A percentile compares a stretch with the other conserved stretches of the same genome.
Evolutionary conservation across 495 filamentous ascomycete species (phyloP).

Genomic region (Geopyxis carbonaria): DNA sequence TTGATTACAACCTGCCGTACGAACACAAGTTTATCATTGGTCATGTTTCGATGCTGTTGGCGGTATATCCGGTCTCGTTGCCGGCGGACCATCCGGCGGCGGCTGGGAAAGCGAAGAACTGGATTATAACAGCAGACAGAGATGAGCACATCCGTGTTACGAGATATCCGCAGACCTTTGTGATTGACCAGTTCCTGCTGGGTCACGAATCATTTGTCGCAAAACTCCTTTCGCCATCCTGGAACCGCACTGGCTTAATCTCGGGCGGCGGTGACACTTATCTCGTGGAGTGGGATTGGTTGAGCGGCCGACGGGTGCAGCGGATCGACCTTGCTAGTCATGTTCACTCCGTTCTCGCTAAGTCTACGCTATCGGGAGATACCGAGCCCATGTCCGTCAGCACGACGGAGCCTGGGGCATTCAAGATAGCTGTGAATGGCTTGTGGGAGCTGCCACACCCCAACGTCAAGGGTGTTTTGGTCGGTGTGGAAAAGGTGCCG

Average conservation of each 20-base stretch:
- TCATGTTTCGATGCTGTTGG: conserved; percentile 85
- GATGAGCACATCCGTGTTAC: conserved; percentile 96
- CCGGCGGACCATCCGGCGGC: conserved; percentile 12
- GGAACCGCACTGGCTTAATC: conserved; percentile 42
- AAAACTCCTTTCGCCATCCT: conserved; percentile 46
- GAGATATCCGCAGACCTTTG: conserved; percentile 61
- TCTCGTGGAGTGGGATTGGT: conserved; percentile 73
- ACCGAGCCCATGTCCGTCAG: conserved; percentile 7
- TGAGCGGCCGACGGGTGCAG: conserved; percentile 33
- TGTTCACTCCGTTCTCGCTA: conserved; percentile 21
- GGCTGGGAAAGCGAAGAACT: conserved; percentile 32
- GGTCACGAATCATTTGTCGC: conserved; percentile 72
- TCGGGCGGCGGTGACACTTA: conserved; percentile 75
- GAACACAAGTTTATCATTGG: conserved; percentile 63
- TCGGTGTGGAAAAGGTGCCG: conserved; percentile 34
- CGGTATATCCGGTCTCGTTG: conserved; percentile 37
- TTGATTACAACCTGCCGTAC: conserved; percentile 38
- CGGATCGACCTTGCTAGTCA: conserved; percentile 34
- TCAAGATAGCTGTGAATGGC: conserved; percentile 36
- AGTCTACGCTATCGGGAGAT: conserved; percentile 12
- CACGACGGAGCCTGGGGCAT: conserved; percentile 11
- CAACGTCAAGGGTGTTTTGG: conserved; percentile 16
- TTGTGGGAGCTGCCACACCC: conserved; percentile 28
- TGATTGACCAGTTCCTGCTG: conserved; percentile 78
- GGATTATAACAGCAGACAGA: conserved; percentile 77